Base-by-base conservation (phyloP, 2,329 filamentous ascomycete genomes). In the Chaetothyriales sp. region DNA sequence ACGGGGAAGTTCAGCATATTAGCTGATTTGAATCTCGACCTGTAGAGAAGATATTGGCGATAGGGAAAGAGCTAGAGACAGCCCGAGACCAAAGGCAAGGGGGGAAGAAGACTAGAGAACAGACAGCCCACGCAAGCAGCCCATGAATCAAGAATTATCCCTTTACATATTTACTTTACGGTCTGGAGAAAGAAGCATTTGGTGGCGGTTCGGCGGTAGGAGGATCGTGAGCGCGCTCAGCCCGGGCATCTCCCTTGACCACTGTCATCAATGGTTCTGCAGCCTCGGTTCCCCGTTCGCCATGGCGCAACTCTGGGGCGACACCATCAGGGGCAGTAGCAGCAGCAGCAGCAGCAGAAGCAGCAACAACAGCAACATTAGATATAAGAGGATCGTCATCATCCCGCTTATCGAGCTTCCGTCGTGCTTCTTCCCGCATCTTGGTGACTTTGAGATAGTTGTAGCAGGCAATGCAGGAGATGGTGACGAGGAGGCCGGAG, bases 391-490 rank as follows among this genome's bases (percentile, higher is more conserved):
- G 46, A 10, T 42, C 26, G 15, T 56, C 54, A 5, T 58, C 58
- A 22, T 56, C 54, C 39, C 54, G 53, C 48, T 62, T 62, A 26
- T 44, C 53, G 18, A 64, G 49, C 43, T 73, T 69, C 57, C 71
- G 68, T 18, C 67, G 65, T 1, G 88, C 86, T 10, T 95, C 85
- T 50, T 77, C 70, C 46, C 86, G 78, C 92, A 98, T 95, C 67
- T 85, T 86, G 47, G 73, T 75, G 56, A 96, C 86, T 66, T 98
- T 96, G 66, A 96, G 81, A 64, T 86, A 95, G 63, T 98, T 98
- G 68, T 98, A 98, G 12, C 81, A 80, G 4, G 73, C 81, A 56
- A 98, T 98, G 57, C 87, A 89, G 43, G 75, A 72, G 59, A 96
- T 86, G 0, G 92, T 98, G 47, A 94, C 80, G n/a, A 93, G 63